Conservation (phyloP, 768 basidiomycete genomes). For the Calocybe indica region DNA sequence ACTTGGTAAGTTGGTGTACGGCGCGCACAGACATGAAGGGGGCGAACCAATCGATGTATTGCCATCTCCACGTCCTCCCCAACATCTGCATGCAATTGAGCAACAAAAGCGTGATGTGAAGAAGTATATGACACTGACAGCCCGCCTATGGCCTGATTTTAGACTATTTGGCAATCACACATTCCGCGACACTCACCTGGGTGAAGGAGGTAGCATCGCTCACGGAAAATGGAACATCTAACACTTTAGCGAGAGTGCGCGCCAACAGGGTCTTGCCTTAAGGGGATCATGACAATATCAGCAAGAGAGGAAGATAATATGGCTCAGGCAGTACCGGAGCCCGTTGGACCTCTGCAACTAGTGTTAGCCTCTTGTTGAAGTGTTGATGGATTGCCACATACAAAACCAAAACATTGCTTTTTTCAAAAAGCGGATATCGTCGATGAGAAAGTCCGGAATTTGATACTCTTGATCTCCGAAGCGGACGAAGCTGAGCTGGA, state of each 20-base stretch:
- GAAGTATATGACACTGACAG: constrained; percentile 40
- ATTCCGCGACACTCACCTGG: constrained; percentile 41
- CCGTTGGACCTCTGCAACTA: constrained; percentile 66
- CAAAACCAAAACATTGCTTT: constrained; percentile 94
- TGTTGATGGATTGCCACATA: constrained; percentile 25
- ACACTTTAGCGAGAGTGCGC: constrained; percentile 82
- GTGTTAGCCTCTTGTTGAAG: not conserved
- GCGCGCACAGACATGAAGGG: not conserved
- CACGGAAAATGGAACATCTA: constrained; percentile 92
- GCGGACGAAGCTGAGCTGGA: constrained; percentile 58
- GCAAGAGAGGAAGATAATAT: not conserved
- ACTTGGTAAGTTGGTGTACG: not conserved
- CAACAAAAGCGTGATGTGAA: constrained; percentile 1
- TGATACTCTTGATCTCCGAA: constrained; percentile 33
- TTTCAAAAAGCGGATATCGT: constrained; percentile 68
- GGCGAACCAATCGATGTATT: constrained; percentile 70
- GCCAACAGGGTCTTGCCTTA: constrained; percentile 86
- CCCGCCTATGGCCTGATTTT: constrained; percentile 44
- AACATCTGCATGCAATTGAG: constrained; percentile 52
- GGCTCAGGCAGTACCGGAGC: constrained; percentile 51
- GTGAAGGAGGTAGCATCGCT: constrained; percentile 95
- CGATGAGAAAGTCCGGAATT: constrained; percentile 36
- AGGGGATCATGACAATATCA: constrained; percentile 1
- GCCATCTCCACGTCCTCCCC: constrained; percentile 96
- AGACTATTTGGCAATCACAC: not conserved